Conservation (phyloP, 176 grass and related monocot species). For the Eleusine indica region DNA sequence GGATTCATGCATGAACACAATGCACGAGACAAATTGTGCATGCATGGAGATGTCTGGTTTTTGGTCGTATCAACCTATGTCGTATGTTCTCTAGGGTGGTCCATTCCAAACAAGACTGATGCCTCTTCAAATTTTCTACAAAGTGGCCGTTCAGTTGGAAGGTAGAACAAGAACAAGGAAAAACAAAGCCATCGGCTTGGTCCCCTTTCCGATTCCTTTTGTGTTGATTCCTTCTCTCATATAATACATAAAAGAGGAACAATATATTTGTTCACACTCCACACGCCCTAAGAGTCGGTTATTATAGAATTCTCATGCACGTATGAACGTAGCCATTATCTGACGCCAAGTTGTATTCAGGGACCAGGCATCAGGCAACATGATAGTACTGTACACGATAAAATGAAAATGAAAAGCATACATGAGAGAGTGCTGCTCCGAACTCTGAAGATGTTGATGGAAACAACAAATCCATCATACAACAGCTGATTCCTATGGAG, state of each 20-base stretch:
- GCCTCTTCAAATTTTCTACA: background rate
- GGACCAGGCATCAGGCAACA: background rate
- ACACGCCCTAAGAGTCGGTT: background rate
- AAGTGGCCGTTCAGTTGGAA: slow-evolving; percentile 3
- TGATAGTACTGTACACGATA: no score
- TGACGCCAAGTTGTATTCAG: background rate
- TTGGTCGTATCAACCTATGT: background rate
- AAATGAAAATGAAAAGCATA: background rate
- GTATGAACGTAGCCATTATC: background rate
- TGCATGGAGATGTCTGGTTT: background rate
- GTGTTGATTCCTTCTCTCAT: background rate
- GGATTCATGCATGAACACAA: background rate
- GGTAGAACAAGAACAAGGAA: background rate
- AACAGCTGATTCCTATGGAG: background rate
- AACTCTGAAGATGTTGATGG: background rate
- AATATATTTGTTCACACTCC: background rate
- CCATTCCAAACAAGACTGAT: slow-evolving; percentile 6
- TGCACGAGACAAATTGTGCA: background rate
- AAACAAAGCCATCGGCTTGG: background rate
- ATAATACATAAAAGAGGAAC: background rate
- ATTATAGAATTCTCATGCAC: slow-evolving; percentile 10
- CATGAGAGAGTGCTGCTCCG: background rate
- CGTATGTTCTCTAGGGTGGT: background rate
- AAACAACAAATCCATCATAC: slow-evolving; percentile 13
- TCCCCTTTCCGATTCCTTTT: background rate